Evolutionary conservation across 768 basidiomycete species (phyloP).

Genomic region (Auricularia sp.): DNA sequence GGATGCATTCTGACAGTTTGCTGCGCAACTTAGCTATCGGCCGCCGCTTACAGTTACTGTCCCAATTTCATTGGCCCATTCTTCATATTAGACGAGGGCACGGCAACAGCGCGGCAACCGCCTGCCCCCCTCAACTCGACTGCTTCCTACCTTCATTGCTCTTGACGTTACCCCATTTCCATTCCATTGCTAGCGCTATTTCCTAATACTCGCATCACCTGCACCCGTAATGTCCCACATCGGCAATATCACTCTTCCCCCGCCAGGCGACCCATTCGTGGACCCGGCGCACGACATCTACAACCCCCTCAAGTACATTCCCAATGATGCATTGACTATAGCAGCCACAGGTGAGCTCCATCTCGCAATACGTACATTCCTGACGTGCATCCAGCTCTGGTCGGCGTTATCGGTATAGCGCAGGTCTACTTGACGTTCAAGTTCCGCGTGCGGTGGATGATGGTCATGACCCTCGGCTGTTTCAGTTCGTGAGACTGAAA

Average conservation of each 20-base stretch:
- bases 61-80: too few species aligned
- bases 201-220: not conserved
- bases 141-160: too few species aligned
- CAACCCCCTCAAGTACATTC: constrained; percentile 49
- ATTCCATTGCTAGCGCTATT: too few species aligned
- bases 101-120: too few species aligned
- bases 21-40: too few species aligned
- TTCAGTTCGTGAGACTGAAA: constrained; percentile 31
- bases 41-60: too few species aligned
- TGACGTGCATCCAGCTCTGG: constrained; percentile 18
- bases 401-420: constrained; percentile 31
- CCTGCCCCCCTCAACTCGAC: too few species aligned
- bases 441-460: constrained; percentile 48
- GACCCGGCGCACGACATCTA: constrained; percentile 44
- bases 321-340: constrained; percentile 39
- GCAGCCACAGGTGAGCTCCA: constrained; percentile 30
- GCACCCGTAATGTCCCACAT: not conserved
- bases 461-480: constrained; percentile 47
- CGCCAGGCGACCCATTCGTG: not conserved
- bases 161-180: too few species aligned
- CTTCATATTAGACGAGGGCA: too few species aligned
- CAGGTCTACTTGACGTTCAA: constrained; percentile 34
- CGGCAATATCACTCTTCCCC: not conserved
- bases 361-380: not conserved
- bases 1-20: too few species aligned